Evolutionary conservation across 73 alveolate species (phyloP).

Genomic region (Paramecium bursaria): DNA sequence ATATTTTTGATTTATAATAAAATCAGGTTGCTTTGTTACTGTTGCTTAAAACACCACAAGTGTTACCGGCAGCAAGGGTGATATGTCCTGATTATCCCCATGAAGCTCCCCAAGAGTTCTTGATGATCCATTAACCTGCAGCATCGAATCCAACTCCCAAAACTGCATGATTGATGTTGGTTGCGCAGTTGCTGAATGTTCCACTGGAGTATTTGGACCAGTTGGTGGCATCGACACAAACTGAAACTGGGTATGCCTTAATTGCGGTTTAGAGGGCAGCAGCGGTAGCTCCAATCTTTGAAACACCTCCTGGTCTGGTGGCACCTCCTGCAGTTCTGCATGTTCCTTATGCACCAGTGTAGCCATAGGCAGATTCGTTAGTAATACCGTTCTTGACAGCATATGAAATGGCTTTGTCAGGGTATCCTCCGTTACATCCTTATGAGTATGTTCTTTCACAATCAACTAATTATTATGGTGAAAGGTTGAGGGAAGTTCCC

Average conservation of each 20-base stretch:
- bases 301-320: neutral
- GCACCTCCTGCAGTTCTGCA: slow-evolving; percentile 21
- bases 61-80: slow-evolving; percentile 47
- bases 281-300: neutral
- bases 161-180: slow-evolving; percentile 80
- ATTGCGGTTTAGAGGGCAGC: slow-evolving; percentile 15
- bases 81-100: slow-evolving; percentile 67
- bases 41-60: slow-evolving; percentile 56
- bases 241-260: slow-evolving; percentile 59
- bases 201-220: slow-evolving; percentile 76
- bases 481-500: neutral
- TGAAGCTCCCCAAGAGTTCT: slow-evolving; percentile 53
- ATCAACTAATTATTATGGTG: slow-evolving; percentile 74
- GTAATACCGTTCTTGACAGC: slow-evolving; percentile 31
- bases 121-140: slow-evolving; percentile 56
- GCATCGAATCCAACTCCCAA: slow-evolving; percentile 79
- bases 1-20: neutral
- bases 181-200: slow-evolving; percentile 38
- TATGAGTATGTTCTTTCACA: slow-evolving; percentile 54
- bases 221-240: slow-evolving; percentile 67
- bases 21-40: neutral
- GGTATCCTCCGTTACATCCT: slow-evolving; percentile 75
- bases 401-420: slow-evolving; percentile 49
- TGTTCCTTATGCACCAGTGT: slow-evolving; percentile 14
- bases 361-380: slow-evolving; percentile 60